Evolutionary conservation across 257 asterid species (phyloP), one percentile per base, ranked within the genome.

Genomic region (Pogostemon cablin): DNA sequence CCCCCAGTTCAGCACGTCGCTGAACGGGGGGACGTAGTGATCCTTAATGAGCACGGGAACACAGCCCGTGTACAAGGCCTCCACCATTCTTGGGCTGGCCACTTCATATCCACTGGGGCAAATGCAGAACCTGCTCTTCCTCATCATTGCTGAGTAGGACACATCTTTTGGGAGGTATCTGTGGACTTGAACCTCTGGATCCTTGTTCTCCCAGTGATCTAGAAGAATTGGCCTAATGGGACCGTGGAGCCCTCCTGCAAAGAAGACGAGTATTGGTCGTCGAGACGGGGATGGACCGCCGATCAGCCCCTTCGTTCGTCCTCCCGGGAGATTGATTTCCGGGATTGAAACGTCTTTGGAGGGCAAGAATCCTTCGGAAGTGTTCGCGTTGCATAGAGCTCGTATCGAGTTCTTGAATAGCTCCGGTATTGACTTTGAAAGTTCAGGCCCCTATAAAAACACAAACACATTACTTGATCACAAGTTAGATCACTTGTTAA

Each of bases 41-140:
- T 88, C 95, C 59, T 89, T 89, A 0, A 87, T 72, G 0, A 89
- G 87, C 58, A 87, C 90, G 1, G 96, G 97, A 0, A 89, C 93
- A 44, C 96, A 87, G 0, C 96, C 96, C 0, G 86, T 80, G 85
- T 91, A 89, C 2, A 89, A 72, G 12, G 90, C 91, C 41, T 89
- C 96, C 49, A 86, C 97, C 96, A 86, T 88, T 41, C 96, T 82
- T 3, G 96, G 97, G 74, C 96, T 91, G 0, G 96, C 97, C 0
- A 88, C 96, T 55, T 91, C 96, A 2, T 88, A 88, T 3, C 96
- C 95, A 12, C 96, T 91, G 0, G 97, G 96, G 56, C 97, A 91
- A 35, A 91, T 79, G 82, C 98, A 91, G 40, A 65, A 91, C 85
- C 53, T 82, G 77, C 93, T 87, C 76, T 82, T 87, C 67, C 93